Evolutionary conservation across 495 filamentous ascomycete genomes (phyloP), one percentile per base, ranked within the genome.

Genomic region (Achaetomiella virescens): DNA sequence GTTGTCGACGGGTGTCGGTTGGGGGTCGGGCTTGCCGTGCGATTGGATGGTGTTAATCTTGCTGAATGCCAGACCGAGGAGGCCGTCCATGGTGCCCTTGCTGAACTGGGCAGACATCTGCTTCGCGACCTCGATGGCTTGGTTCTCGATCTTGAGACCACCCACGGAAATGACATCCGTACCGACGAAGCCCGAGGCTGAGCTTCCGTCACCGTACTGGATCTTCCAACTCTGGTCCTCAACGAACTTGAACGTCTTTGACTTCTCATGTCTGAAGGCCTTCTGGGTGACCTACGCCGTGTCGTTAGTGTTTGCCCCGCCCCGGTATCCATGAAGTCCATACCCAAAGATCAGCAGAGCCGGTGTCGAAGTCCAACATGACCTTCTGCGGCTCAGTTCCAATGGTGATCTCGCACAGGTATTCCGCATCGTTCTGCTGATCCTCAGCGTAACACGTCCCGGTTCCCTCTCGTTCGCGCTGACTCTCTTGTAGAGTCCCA

Each of bases 271-370:
- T 60, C 86, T 71, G 62, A 83, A 89, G 48, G 77, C 69, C 22
- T 70, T 72, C 65, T 81, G 80, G 35, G 31, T 54, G 5, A 60
- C 52, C 56, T 58, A 36, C 7, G 0, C 11, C 40, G 0, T 22
- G n/a, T 9, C 41, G 31, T 62, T 38, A 61, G 35, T 3, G 14
- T 6, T 14, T 0, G 48, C 17, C 4, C 4, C 12, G 24, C 9
- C 8, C 2, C 15, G 11, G 24, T 4, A 17, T 36, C 37, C 18
- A 47, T 7, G 8, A 18, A 5, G 18, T 6, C 7, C 78, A 55
- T 76, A 91, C 86, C 88, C 86, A 92, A 37, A 90, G 75, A 77
- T 90, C 87, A 7, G 84, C 76, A 42, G 85, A 88, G 11, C 86
- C 88, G 27, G 87, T 89, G 69, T 92, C 87, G 60, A 91, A 89